Evolutionary conservation across 768 basidiomycete species (phyloP), one percentile per base, ranked within the genome.

Genomic region (Auriculariales sp.): DNA sequence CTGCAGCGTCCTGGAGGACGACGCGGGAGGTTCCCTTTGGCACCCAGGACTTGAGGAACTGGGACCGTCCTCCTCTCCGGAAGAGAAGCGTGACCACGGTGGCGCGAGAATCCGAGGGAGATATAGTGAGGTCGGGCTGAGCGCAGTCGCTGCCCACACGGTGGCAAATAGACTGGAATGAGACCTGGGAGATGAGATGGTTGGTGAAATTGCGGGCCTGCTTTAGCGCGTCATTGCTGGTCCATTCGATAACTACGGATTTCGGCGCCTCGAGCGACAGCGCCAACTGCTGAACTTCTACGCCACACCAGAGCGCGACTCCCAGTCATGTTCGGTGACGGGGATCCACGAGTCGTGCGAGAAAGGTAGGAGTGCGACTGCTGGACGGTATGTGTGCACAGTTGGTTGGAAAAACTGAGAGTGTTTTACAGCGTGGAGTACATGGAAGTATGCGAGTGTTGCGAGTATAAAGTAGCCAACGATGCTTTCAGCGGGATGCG

Each of bases 391-490:
- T n/a, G n/a, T n/a, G 24, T 52, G 46, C 1, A 72, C 62, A 31
- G 39, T 33, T 36, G 49, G 35, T 1, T 78, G 78, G 49, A 91
- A 75, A 65, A 91, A 83, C 22, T 85, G 73, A 0, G 85, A 89
- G 58, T 91, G 81, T 58, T 93, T 92, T 60, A 98, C 85, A 48
- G 86, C 85, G 50, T 78, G 78, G 53, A 99, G 76, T 56, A 95
- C 74, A 59, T 94, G 91, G 64, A 98, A 95, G 65, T 98, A 98
- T 44, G 89, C 85, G 47, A 98, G 75, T 1, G 95, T 98, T 19
- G 86, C 84, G 52, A 93, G 63, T 59, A 92, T 78, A 63, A 81
- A 88, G 70, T 89, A 84, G 62, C 80, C 78, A 50, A 95, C 91
- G 55, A 95, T 90, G 6, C 85, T 84, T 60, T 97, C 93, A 49